A percentile compares a stretch with the other conserved stretches of the same genome.
phyloP scores from a whole-genome alignment of 805 yeast genomes.

The Metahyphopichia silvanorum region DNA sequence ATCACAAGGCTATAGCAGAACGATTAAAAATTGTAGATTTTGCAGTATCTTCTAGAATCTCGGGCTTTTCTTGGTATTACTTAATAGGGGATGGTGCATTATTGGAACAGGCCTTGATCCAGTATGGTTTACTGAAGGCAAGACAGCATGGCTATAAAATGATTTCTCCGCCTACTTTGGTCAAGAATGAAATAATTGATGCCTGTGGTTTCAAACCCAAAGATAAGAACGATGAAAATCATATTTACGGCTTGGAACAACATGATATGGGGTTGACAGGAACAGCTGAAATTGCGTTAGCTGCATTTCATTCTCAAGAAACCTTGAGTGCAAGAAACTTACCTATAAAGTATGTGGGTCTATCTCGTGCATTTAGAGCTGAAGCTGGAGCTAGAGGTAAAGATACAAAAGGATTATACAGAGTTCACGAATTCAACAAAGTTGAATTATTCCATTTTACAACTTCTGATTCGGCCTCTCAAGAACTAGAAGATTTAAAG shows the following conservation, averaged over 20 bases:
- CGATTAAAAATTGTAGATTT: conserved; percentile 68
- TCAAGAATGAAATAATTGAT: conserved; percentile 66
- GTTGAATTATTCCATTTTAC: conserved; percentile 87
- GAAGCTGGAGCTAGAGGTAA: conserved; percentile 97
- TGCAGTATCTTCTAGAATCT: conserved; percentile 63
- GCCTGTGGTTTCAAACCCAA: conserved; percentile 97
- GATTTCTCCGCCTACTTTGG: conserved; percentile 83
- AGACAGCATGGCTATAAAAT: conserved; percentile 62
- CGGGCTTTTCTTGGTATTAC: conserved; percentile 90
- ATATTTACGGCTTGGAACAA: conserved; percentile 64
- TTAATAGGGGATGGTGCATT: conserved; percentile 80
- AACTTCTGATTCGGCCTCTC: conserved; percentile 40
- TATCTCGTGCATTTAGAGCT: conserved; percentile 85
- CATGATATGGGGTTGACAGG: conserved; percentile 73
- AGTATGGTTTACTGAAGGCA: conserved; percentile 70
- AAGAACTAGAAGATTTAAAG: conserved; percentile 57
- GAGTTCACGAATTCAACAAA: conserved; percentile 96
- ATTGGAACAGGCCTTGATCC: conserved; percentile 85
- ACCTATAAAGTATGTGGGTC: conserved; percentile 69
- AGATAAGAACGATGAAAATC: conserved; percentile 82
- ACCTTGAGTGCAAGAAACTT: conserved; percentile 35
- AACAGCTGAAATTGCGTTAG: conserved; percentile 93
- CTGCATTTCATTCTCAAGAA: conserved; percentile 65
- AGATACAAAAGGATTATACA: conserved; percentile 85
- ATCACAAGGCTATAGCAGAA: conserved; percentile 73